Percentiles rank a stretch among this genome's conserved stretches.
Evolutionary conservation across 768 basidiomycete species (phyloP).

Genomic region (Mrakia blollopis): DNA sequence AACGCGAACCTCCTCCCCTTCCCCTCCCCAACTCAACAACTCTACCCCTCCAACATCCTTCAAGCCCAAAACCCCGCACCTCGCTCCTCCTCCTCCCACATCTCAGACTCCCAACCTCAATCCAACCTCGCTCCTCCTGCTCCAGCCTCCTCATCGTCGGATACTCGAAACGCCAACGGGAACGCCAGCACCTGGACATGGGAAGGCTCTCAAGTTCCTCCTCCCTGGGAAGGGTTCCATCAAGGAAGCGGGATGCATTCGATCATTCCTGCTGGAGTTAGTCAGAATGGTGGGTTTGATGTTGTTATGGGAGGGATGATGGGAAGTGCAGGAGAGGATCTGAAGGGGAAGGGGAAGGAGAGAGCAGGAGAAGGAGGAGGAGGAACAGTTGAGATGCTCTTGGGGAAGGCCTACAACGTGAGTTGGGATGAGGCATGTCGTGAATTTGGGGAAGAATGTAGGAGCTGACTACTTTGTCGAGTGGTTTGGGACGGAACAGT

Average conservation of each 20-base stretch:
- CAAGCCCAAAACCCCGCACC: not conserved
- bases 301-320: not conserved
- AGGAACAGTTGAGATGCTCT: not conserved
- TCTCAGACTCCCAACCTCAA: not conserved
- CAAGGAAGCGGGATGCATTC: not conserved
- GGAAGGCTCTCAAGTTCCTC: not conserved
- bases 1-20: not conserved
- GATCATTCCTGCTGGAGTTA: no score
- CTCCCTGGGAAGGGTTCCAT: conserved; percentile 3
- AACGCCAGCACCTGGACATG: not conserved
- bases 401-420: not conserved
- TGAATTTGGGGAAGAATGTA: no score
- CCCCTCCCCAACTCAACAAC: not conserved
- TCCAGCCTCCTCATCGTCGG: no score
- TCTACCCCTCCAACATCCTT: not conserved
- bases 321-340: not conserved
- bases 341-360: conserved; percentile 6
- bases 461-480: not conserved
- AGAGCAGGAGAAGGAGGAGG: not conserved
- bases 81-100: not conserved
- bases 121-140: no score
- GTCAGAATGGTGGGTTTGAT: no score
- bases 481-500: no score
- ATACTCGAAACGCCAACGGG: not conserved
- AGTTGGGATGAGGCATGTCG: no score